These are phyloP conservation scores for Penicillium pulvis DNA, from an alignment of 495 filamentous ascomycete species.

Conservation along the genomic window DNA sequence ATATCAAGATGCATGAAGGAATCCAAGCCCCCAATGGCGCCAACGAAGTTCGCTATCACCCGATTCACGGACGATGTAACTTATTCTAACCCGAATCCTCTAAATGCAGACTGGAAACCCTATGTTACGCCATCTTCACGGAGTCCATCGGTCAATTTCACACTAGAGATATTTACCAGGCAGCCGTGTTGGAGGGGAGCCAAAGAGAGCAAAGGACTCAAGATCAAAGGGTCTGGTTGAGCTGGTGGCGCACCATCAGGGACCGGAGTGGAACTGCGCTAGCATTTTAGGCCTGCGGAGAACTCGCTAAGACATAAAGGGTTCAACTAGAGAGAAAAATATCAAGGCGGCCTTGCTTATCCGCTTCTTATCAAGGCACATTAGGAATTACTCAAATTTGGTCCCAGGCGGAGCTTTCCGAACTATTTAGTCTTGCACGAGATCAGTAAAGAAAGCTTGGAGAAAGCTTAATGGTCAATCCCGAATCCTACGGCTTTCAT, in stretches of 20 bases:
- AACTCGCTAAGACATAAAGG: neutral
- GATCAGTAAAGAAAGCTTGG: neutral
- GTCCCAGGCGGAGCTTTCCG: neutral
- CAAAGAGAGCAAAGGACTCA: neutral
- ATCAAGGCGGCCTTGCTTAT: neutral
- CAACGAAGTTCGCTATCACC: neutral
- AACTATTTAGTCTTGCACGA: neutral
- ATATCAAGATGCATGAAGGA: neutral
- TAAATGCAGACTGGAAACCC: neutral
- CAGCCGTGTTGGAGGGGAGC: neutral
- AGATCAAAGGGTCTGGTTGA: neutral
- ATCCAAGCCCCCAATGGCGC: neutral
- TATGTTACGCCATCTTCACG: neutral
- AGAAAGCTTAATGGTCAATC: neutral
- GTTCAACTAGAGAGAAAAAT: neutral
- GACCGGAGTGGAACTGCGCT: neutral
- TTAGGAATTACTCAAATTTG: neutral
- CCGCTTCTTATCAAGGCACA: neutral
- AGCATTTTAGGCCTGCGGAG: neutral
- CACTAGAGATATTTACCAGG: neutral
- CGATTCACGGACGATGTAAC: neutral
- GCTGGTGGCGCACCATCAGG: neutral
- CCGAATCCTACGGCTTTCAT: neutral
- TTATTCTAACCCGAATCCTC: neutral
- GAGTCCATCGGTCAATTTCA: conserved; percentile 2